A percentile compares a stretch with the other conserved stretches of the same genome.
phyloP scores from a whole-genome alignment of 2,329 filamentous ascomycete species.

The Cytospora leucostoma region DNA sequence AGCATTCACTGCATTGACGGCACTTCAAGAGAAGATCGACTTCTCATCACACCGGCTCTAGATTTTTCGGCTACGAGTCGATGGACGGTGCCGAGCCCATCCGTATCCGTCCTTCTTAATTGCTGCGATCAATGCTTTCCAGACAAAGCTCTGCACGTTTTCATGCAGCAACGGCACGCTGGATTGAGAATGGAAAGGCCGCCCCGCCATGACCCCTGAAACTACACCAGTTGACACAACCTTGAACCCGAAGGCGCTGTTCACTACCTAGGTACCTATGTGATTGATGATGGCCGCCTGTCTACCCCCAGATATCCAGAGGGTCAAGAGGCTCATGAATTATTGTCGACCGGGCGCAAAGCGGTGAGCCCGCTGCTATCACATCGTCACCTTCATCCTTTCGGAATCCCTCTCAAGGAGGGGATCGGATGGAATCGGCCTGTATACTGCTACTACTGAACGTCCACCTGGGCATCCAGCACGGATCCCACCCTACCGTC shows the following conservation, averaged over 20 bases:
- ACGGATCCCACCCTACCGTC: too few relatives aligned
- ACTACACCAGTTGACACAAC: background rate
- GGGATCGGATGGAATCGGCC: too few relatives aligned
- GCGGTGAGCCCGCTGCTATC: background rate
- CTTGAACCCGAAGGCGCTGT: too few relatives aligned
- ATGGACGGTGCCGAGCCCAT: background rate
- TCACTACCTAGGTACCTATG: too few relatives aligned
- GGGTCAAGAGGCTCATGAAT: background rate
- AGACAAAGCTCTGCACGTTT: background rate
- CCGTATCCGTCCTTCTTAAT: background rate
- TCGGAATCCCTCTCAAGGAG: too few relatives aligned
- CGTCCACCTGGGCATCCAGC: too few relatives aligned
- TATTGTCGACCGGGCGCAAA: background rate
- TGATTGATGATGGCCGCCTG: background rate
- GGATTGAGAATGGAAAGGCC: background rate
- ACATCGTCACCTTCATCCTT: background rate
- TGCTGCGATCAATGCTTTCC: background rate
- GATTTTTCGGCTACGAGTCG: background rate
- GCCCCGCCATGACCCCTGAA: background rate
- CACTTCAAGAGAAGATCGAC: background rate
- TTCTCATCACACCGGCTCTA: background rate
- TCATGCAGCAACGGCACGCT: background rate
- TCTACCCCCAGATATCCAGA: background rate
- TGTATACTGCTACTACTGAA: too few relatives aligned
- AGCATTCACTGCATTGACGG: background rate